Conservation (phyloP, 2,329 filamentous ascomycete species). For the Xylariaceae sp. region DNA sequence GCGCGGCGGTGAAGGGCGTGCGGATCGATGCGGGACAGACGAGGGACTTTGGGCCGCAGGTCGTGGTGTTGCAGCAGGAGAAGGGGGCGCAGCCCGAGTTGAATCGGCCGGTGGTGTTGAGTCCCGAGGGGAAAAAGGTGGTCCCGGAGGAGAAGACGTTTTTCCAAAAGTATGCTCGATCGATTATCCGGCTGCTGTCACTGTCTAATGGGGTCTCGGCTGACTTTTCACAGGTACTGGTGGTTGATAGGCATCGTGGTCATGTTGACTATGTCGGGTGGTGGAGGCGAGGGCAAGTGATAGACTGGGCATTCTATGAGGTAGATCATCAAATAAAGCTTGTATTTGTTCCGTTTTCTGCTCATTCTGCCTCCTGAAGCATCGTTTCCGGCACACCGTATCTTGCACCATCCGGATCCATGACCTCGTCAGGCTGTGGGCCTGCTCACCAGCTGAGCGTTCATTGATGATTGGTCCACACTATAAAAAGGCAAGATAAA, state of each 20-base stretch:
- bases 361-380: too few relatives aligned
- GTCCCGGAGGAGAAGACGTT: constrained; percentile 59
- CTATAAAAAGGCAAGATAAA: too few relatives aligned
- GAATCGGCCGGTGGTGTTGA: constrained; percentile 61
- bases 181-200: too few relatives aligned
- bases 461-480: too few relatives aligned
- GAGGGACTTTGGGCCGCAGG: constrained; percentile 61
- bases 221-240: constrained; percentile 55
- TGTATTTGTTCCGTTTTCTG: too few relatives aligned
- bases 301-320: neutral
- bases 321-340: too few relatives aligned
- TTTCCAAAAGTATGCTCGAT: constrained; percentile 59
- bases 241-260: constrained; percentile 55
- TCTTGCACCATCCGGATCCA: too few relatives aligned
- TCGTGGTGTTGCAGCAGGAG: constrained; percentile 42
- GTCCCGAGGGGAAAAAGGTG: constrained; percentile 54
- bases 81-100: constrained; percentile 54
- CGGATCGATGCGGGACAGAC: constrained; percentile 60
- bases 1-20: constrained; percentile 51
- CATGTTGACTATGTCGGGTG: constrained; percentile 49
- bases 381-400: too few relatives aligned
- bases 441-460: too few relatives aligned
- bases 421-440: too few relatives aligned
- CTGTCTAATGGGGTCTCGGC: too few relatives aligned
- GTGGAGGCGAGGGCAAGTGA: constrained; percentile 32